These are phyloP conservation scores for Eucalyptus sideroxylon DNA, from an alignment of 345 rosid species.

Conservation along the genomic window DNA sequence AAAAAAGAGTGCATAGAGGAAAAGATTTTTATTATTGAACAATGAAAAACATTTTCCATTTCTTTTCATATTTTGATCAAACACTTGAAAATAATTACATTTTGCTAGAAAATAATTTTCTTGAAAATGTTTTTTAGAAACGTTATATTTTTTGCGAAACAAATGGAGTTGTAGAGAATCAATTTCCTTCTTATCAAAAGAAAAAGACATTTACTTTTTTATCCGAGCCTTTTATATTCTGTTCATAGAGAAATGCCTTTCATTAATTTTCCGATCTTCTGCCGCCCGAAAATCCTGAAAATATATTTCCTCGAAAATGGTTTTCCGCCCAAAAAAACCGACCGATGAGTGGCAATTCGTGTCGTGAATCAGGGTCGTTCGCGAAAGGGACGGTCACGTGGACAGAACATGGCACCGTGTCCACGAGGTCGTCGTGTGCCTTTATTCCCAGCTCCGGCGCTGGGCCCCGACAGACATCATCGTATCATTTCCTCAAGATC, in stretches of 20 bases:
- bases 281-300: too few species aligned
- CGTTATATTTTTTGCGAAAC: fast-evolving
- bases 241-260: too few species aligned
- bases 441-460: too few species aligned
- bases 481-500: neutral
- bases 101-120: fast-evolving
- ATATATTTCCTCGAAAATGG: neutral
- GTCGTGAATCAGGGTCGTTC: neutral
- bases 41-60: too few species aligned
- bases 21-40: fast-evolving
- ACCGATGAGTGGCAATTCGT: neutral
- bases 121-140: fast-evolving
- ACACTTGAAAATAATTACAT: too few species aligned
- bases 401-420: neutral
- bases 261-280: too few species aligned
- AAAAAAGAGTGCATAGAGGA: too few species aligned
- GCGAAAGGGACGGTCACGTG: neutral
- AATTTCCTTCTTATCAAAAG: neutral
- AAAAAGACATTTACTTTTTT: too few species aligned
- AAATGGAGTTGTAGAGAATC: too few species aligned
- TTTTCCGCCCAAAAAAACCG: neutral
- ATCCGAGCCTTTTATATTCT: too few species aligned
- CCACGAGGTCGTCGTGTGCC: neutral
- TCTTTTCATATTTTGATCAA: too few species aligned
- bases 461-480: neutral